These are phyloP conservation scores for Alternaria novae-zelandiae DNA, from an alignment of 2,329 filamentous ascomycete species.

Conservation along the genomic window DNA sequence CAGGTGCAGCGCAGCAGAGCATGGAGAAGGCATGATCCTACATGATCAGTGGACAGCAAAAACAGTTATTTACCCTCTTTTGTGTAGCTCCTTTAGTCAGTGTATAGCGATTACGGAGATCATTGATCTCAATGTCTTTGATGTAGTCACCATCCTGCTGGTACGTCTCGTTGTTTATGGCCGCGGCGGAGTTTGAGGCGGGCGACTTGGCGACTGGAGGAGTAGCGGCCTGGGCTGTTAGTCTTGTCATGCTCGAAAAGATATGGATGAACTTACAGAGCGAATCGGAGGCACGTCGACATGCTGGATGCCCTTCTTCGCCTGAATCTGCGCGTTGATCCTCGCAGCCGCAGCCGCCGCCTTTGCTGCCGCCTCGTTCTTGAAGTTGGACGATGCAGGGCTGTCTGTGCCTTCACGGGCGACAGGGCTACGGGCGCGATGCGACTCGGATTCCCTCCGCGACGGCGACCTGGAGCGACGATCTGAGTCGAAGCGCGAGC, in stretches of 20 bases:
- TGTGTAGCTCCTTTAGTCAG: slow-evolving; percentile 96
- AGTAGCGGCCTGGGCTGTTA: slow-evolving; percentile 51
- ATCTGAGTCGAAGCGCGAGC: slow-evolving; percentile 76
- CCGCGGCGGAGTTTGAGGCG: slow-evolving; percentile 53
- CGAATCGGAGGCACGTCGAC: slow-evolving; percentile 85
- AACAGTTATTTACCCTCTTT: slow-evolving; percentile 98
- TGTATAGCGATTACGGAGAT: slow-evolving; percentile 93
- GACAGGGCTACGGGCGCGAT: slow-evolving; percentile 82
- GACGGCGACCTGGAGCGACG: slow-evolving; percentile 75
- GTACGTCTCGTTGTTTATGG: slow-evolving; percentile 80
- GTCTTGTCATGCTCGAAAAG: not conserved
- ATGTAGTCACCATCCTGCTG: slow-evolving; percentile 97
- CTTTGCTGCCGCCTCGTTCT: slow-evolving; percentile 70
- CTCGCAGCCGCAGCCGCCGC: slow-evolving; percentile 76
- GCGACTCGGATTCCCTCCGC: slow-evolving; percentile 66
- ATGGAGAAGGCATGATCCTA: slow-evolving; percentile 52
- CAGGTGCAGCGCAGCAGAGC: slow-evolving; percentile 25
- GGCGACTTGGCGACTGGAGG: slow-evolving; percentile 62
- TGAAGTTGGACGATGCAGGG: slow-evolving; percentile 55
- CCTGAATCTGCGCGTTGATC: slow-evolving; percentile 57
- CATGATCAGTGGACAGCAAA: slow-evolving; percentile 72
- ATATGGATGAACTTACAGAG: slow-evolving; percentile 53
- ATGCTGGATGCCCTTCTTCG: slow-evolving; percentile 86
- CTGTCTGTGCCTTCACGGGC: slow-evolving; percentile 56
- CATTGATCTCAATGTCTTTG: slow-evolving; percentile 98